These are phyloP conservation scores for Phlegmacium glaucopus DNA, from an alignment of 768 basidiomycete genomes.

Conservation along the genomic window DNA sequence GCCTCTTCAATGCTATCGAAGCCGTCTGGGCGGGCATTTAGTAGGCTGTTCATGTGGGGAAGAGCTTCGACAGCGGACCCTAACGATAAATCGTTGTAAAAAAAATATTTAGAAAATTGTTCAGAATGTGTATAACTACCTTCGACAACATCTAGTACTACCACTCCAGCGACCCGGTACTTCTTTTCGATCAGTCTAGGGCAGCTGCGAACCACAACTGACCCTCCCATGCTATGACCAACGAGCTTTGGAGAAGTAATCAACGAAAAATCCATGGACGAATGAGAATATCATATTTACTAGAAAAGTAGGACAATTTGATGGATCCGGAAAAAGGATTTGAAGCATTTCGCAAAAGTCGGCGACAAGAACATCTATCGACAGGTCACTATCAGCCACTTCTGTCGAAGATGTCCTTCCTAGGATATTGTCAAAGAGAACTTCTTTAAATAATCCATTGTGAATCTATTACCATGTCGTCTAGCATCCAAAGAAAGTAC, in stretches of 20 bases:
- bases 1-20: conserved; percentile 84
- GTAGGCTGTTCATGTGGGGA: conserved; percentile 85
- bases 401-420: conserved; percentile 60
- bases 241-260: conserved; percentile 51
- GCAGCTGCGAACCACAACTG: conserved; percentile 74
- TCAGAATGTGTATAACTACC: conserved; percentile 36
- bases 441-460: background rate
- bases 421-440: conserved; percentile 21
- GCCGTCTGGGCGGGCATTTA: conserved; percentile 81
- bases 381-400: conserved; percentile 52
- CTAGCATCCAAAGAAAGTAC: conserved; percentile 81
- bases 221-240: conserved; percentile 97
- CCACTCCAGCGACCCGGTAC: conserved; percentile 73
- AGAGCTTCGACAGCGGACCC: conserved; percentile 93
- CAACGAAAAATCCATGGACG: background rate
- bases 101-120: too few relatives aligned
- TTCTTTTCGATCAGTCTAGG: conserved; percentile 62
- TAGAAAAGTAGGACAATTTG: conserved; percentile 65
- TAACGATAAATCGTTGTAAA: conserved; percentile 22
- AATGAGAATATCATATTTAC: conserved; percentile 38
- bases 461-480: conserved; percentile 67
- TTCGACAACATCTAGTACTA: conserved; percentile 87
- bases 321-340: conserved; percentile 65
- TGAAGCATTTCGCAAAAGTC: conserved; percentile 75
- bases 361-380: conserved; percentile 63